A percentile compares a stretch with the other conserved stretches of the same genome.
Evolutionary conservation across 2,329 filamentous ascomycete species (phyloP).

Genomic region (Aspergillus puulaauensis): DNA sequence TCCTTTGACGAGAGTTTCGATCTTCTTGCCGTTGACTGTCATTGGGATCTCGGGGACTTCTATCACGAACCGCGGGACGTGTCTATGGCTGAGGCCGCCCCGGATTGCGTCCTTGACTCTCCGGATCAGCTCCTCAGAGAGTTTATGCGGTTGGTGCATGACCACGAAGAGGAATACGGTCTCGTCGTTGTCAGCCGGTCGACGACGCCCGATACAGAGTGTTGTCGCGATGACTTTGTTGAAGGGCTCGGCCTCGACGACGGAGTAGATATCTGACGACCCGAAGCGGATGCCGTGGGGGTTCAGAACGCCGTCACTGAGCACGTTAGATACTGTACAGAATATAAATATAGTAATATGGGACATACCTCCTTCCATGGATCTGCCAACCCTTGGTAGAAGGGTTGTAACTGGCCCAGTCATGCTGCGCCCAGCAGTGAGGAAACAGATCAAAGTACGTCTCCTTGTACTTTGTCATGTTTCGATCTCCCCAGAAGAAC

Average conservation of each 20-base stretch:
- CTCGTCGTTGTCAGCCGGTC: slow-evolving; percentile 60
- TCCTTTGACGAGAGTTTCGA: background rate
- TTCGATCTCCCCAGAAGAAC: background rate
- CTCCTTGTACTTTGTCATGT: background rate
- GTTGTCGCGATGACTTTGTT: slow-evolving; percentile 60
- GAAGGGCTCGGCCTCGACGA: slow-evolving; percentile 58
- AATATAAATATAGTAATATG: too few species aligned
- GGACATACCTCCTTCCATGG: slow-evolving; percentile 30
- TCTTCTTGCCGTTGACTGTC: background rate
- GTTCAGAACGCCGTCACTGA: slow-evolving; percentile 71
- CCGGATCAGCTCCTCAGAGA: slow-evolving; percentile 56
- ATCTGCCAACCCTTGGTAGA: slow-evolving; percentile 55
- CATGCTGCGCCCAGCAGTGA: slow-evolving; percentile 66
- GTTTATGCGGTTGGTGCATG: slow-evolving; percentile 58
- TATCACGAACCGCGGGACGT: slow-evolving; percentile 77
- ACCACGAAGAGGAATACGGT: slow-evolving; percentile 60
- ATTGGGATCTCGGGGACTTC: slow-evolving; percentile 81
- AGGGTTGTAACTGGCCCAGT: slow-evolving; percentile 73
- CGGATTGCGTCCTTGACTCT: slow-evolving; percentile 65
- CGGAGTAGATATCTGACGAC: slow-evolving; percentile 74
- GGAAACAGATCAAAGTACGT: background rate
- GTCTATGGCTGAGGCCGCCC: slow-evolving; percentile 66
- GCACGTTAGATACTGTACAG: background rate
- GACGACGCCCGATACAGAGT: slow-evolving; percentile 74
- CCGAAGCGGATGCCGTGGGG: slow-evolving; percentile 77